Evolutionary conservation across 2,329 filamentous ascomycete genomes (phyloP).

Genomic region (Immersiporthe knoxdaviesiana): DNA sequence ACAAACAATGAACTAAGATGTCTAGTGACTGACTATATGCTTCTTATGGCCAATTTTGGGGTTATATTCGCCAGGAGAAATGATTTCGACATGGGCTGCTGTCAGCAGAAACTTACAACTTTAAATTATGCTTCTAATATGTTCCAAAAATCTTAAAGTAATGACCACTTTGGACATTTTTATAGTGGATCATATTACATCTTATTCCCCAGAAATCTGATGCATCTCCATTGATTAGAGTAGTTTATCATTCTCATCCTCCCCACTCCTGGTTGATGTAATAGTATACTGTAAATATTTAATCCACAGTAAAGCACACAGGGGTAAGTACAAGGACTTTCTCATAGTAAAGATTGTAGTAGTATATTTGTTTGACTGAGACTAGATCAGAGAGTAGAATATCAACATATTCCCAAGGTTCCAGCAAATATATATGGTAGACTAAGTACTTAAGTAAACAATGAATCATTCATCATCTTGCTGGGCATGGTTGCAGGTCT

Average conservation of each 20-base stretch:
- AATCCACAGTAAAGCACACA: no score
- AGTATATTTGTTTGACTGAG: no score
- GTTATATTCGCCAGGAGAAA: no score
- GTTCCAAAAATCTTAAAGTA: background rate
- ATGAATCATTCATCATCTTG: background rate
- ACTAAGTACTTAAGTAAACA: no score
- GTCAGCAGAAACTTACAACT: background rate
- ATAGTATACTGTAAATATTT: no score
- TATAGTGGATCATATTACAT: background rate
- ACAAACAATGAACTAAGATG: background rate
- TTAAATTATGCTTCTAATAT: background rate
- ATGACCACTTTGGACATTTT: background rate
- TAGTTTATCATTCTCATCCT: background rate
- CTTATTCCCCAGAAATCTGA: background rate
- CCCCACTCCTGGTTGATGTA: background rate
- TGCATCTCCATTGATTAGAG: background rate
- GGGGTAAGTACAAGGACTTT: no score
- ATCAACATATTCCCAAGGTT: background rate
- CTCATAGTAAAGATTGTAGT: no score
- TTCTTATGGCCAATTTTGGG: background rate
- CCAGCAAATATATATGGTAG: no score
- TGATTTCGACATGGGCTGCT: background rate
- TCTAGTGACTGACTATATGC: background rate
- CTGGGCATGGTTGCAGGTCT: background rate
- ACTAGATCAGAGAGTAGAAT: background rate